Conservation (phyloP, 257 asterid genomes). For the Marsdenia floribunda region DNA sequence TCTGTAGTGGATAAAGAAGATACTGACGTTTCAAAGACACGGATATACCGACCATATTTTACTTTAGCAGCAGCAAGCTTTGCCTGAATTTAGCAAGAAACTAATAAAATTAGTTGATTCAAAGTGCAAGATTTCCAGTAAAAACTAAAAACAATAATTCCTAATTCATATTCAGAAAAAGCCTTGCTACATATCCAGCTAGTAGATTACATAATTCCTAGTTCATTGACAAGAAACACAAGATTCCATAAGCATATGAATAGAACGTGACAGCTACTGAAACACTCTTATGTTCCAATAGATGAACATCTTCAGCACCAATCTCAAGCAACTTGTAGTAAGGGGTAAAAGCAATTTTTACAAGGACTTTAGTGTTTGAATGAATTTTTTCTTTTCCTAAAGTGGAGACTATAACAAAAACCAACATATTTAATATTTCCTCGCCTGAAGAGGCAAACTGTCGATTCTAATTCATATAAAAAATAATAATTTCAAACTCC, state of each 20-base stretch:
- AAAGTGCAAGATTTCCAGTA: background rate
- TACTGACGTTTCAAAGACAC: constrained; percentile 65
- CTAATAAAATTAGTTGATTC: constrained; percentile 1
- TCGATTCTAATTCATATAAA: background rate
- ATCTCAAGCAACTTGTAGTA: background rate
- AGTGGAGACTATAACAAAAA: background rate
- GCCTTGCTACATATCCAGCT: background rate
- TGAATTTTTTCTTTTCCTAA: background rate
- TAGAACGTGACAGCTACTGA: background rate
- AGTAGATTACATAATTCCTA: background rate
- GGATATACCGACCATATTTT: constrained; percentile 70
- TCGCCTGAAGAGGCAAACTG: no score
- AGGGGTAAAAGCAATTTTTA: background rate
- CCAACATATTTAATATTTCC: background rate
- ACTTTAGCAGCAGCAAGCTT: constrained; percentile 83
- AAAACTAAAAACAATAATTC: no score
- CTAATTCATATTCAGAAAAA: no score
- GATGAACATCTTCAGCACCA: background rate
- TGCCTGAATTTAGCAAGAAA: constrained; percentile 32
- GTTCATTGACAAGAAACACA: background rate
- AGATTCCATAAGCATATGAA: background rate
- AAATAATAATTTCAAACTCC: background rate
- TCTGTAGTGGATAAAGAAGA: constrained; percentile 45
- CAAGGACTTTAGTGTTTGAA: background rate
- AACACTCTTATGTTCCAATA: background rate